Evolutionary conservation across 1,284 basidiomycete genomes (phyloP), one percentile per base, ranked within the genome.

Genomic region (Malassezia yamatoensis): DNA sequence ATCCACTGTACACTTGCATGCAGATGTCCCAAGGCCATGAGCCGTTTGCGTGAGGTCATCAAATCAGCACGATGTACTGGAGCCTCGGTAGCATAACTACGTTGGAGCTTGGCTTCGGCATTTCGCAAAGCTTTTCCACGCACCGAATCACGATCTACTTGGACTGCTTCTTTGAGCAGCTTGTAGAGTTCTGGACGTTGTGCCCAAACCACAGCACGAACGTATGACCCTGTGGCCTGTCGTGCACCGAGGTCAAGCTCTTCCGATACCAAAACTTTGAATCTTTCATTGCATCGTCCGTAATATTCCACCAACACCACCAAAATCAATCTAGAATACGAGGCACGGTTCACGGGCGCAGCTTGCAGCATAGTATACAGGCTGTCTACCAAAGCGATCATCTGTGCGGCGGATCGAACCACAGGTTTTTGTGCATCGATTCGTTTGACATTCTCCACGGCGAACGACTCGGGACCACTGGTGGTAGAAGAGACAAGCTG

Each of bases 261-360:
- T 16, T 33, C 36, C 0, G 83, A 79, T 20, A 86, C 83, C 10
- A 89, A 79, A 59, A 81, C 82, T 64, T 88, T 84, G 76, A 89
- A 96, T 32, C 85, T 81, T 66, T 90, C 85, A 63, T 86, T 89
- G 68, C 90, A 94, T 38, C 86, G 83, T 72, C 94, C 89, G 70
- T 96, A 96, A 75, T 91, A 96, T 74, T 96, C 90, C 36, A 94
- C 88, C 48, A 96, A 86, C 40, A 96, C 86, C n/a, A 87, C 85
- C 21, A 98, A 81, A 59, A 98, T 90, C 37, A 98, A 79, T n/a
- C 89, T 83, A 32, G 88, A 85, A 75, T 96, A 74, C 24, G 55
- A 59, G 73, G 96, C 93, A 56, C 85, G 82, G 68, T 96, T 91
- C 78, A 98, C 96, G 0, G 93, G 90, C n/a, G 89, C 90, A 13